Conservation (phyloP, 331 rosid species). For the Stylosanthes scabra region DNA sequence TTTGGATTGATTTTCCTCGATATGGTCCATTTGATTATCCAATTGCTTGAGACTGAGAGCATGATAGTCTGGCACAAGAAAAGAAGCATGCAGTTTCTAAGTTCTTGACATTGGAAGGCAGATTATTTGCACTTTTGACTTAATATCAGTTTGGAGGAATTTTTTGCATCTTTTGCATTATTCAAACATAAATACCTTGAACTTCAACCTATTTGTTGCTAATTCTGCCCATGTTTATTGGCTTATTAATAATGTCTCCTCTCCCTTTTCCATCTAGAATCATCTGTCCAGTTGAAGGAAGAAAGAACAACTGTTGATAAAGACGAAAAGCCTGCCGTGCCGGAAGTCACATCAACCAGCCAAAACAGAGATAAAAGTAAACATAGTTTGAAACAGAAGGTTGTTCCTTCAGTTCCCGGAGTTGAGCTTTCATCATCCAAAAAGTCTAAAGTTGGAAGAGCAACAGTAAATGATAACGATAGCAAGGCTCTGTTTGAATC, state of each 20-base stretch:
- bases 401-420: conserved; percentile 44
- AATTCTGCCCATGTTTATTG: conserved; percentile 3
- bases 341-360: conserved; percentile 61
- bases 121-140: conserved; percentile 9
- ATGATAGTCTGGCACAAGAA: background rate
- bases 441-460: conserved; percentile 73
- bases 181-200: conserved; percentile 16
- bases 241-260: conserved; percentile 12
- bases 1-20: conserved; percentile 19
- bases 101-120: conserved; percentile 11
- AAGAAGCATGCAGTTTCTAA: conserved; percentile 28
- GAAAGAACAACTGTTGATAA: conserved; percentile 46
- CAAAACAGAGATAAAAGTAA: conserved; percentile 59
- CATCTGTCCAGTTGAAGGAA: conserved; percentile 66
- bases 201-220: conserved; percentile 19
- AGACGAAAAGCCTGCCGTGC: conserved; percentile 56
- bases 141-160: conserved; percentile 13
- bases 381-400: conserved; percentile 48
- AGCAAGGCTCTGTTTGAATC: conserved; percentile 51
- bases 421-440: conserved; percentile 52
- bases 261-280: conserved; percentile 49
- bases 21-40: conserved; percentile 12
- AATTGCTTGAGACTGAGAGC: conserved; percentile 9
- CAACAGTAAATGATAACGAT: conserved; percentile 33
- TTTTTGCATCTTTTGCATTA: background rate